These are phyloP conservation scores for Gamarada debralockiae DNA, from an alignment of 495 filamentous ascomycete genomes.

Conservation along the genomic window DNA sequence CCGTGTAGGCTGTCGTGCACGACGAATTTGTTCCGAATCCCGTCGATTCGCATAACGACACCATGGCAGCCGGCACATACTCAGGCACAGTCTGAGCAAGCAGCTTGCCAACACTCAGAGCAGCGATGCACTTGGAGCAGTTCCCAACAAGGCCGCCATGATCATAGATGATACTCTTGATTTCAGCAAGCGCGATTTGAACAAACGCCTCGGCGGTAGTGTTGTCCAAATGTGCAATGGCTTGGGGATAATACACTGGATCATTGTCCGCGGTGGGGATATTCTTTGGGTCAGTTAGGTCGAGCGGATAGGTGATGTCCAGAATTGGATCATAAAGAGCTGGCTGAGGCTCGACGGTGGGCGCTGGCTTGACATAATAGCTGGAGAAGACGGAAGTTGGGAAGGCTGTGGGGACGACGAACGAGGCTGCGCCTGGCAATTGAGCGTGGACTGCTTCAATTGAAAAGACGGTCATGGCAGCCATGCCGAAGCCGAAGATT, in stretches of 20 bases:
- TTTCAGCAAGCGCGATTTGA: conserved; percentile 34
- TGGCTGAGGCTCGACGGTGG: conserved; percentile 56
- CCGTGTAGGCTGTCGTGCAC: conserved; percentile 43
- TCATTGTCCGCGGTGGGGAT: conserved; percentile 46
- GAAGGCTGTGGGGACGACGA: conserved; percentile 47
- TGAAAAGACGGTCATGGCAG: not conserved
- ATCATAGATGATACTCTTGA: conserved; percentile 41
- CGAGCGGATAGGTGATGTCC: conserved; percentile 52
- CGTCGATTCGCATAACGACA: conserved; percentile 43
- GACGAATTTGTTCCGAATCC: conserved; percentile 36
- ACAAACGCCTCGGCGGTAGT: conserved; percentile 38
- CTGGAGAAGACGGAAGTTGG: conserved; percentile 49
- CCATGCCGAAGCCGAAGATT: too few species aligned
- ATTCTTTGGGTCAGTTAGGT: conserved; percentile 50
- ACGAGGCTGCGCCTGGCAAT: conserved; percentile 37
- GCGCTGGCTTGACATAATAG: conserved; percentile 46
- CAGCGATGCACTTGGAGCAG: conserved; percentile 51
- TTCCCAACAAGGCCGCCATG: conserved; percentile 29
- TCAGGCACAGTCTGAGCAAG: conserved; percentile 44
- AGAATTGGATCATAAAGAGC: conserved; percentile 52
- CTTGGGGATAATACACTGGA: conserved; percentile 44
- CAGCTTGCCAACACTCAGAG: conserved; percentile 45
- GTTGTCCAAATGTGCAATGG: conserved; percentile 36
- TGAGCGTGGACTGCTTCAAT: conserved; percentile 6
- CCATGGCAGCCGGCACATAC: conserved; percentile 45